Percentiles rank a stretch among this genome's conserved stretches.
Evolutionary conservation across 2,329 filamentous ascomycete species (phyloP).

Genomic region (Pochonia chlamydosporia): DNA sequence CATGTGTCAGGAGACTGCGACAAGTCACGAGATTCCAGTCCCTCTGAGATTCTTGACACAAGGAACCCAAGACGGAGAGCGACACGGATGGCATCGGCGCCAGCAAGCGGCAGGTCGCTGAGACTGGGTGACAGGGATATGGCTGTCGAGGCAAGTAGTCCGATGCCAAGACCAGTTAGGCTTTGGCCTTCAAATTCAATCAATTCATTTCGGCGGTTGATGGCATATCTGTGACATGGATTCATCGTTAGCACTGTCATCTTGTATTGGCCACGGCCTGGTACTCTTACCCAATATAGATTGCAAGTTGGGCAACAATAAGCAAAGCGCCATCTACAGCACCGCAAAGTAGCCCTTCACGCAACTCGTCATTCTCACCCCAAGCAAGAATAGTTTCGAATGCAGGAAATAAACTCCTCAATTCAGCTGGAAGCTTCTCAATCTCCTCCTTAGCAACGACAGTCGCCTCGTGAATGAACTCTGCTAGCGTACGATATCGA

Average conservation of each 20-base stretch:
- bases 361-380: slow-evolving; percentile 26
- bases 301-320: slow-evolving; percentile 30
- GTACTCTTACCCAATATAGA: slow-evolving; percentile 35
- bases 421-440: not conserved
- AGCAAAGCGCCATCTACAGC: slow-evolving; percentile 40
- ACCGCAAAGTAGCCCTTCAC: slow-evolving; percentile 33
- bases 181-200: no score
- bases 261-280: no score
- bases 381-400: slow-evolving; percentile 32
- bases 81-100: slow-evolving; percentile 33
- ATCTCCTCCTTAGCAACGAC: not conserved
- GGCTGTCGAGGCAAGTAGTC: slow-evolving; percentile 35
- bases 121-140: slow-evolving; percentile 33
- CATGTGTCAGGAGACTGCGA: slow-evolving; percentile 24
- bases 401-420: slow-evolving; percentile 24
- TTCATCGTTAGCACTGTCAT: no score
- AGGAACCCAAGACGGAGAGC: slow-evolving; percentile 41
- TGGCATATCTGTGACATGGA: no score
- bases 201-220: no score
- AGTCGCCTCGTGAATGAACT: slow-evolving; percentile 5
- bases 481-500: not conserved
- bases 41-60: slow-evolving; percentile 35
- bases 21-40: slow-evolving; percentile 30
- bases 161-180: slow-evolving; percentile 38
- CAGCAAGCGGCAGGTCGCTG: slow-evolving; percentile 32